Conservation (phyloP, 768 basidiomycete species). For the Heimioporus sp. region DNA sequence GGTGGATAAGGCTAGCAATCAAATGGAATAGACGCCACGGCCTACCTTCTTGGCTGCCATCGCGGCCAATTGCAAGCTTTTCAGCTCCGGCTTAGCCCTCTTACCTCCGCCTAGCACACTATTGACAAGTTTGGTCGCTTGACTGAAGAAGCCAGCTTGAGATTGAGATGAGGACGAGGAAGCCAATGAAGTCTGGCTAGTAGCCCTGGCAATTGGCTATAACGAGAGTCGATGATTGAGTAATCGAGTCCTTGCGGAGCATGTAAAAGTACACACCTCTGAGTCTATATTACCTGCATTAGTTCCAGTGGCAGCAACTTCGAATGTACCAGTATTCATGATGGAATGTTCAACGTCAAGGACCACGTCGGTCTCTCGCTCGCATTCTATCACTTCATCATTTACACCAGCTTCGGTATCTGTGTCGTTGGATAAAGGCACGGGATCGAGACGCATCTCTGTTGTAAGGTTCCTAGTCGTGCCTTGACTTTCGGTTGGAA, state of each 20-base stretch:
- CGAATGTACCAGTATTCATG: slow-evolving; percentile 33
- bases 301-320: slow-evolving; percentile 38
- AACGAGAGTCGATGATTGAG: slow-evolving; percentile 8
- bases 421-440: slow-evolving; percentile 2
- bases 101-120: slow-evolving; percentile 67
- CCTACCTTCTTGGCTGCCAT: slow-evolving; percentile 87
- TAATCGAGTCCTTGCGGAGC: background rate
- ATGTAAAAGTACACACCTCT: slow-evolving; percentile 36
- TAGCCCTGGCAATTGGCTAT: slow-evolving; percentile 35
- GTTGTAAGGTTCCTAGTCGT: slow-evolving; percentile 23
- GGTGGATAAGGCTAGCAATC: slow-evolving; percentile 1
- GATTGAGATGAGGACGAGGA: slow-evolving; percentile 42
- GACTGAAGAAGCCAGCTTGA: slow-evolving; percentile 62
- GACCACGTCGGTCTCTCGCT: slow-evolving; percentile 28
- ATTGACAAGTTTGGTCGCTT: slow-evolving; percentile 67
- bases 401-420: slow-evolving; percentile 11
- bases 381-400: slow-evolving; percentile 10
- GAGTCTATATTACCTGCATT: slow-evolving; percentile 33
- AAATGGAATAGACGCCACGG: background rate
- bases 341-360: slow-evolving; percentile 33
- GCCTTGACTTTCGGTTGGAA: slow-evolving; percentile 56
- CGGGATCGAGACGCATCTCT: slow-evolving; percentile 5
- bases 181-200: slow-evolving; percentile 56
- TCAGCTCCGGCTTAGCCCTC: slow-evolving; percentile 74
- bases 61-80: slow-evolving; percentile 80